phyloP scores from a whole-genome alignment of 805 yeast species.

The Candida morakotiae region DNA sequence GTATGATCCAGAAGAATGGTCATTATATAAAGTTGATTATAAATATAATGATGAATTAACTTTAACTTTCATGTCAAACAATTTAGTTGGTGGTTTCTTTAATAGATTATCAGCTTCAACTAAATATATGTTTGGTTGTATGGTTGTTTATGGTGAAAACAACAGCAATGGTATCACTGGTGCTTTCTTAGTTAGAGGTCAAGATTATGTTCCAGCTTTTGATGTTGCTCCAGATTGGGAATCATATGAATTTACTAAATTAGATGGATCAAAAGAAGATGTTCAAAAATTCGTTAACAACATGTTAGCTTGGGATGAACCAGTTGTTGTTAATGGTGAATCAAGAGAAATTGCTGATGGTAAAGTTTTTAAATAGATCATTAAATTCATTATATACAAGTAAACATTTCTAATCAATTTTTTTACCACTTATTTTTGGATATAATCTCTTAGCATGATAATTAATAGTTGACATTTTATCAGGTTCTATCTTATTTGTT shows the following conservation, averaged over 20 bases:
- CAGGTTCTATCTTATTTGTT: conserved; percentile 34
- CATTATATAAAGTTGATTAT: conserved; percentile 92
- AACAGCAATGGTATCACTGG: conserved; percentile 97
- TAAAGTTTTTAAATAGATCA: conserved; percentile 86
- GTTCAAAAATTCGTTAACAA: conserved; percentile 78
- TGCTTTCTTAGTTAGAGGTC: conserved; percentile 93
- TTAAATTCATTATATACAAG: neutral
- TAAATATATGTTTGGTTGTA: conserved; percentile 89
- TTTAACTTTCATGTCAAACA: conserved; percentile 96
- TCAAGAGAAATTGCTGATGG: conserved; percentile 91
- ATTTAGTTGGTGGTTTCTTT: conserved; percentile 97
- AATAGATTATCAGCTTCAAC: conserved; percentile 88
- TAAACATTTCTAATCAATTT: neutral
- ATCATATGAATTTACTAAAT: conserved; percentile 78
- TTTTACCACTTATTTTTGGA: conserved; percentile 48
- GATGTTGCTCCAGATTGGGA: conserved; percentile 99
- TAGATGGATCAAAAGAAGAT: conserved; percentile 75
- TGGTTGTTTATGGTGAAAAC: conserved; percentile 98
- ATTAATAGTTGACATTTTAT: conserved; percentile 44
- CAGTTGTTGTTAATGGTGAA: conserved; percentile 76
- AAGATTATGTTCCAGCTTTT: conserved; percentile 85
- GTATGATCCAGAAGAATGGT: conserved; percentile 90
- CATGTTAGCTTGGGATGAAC: conserved; percentile 99
- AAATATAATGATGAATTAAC: conserved; percentile 98
- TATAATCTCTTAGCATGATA: conserved; percentile 54